Percentiles rank a stretch among this genome's conserved stretches.
phyloP scores from a whole-genome alignment of 495 filamentous ascomycete species.

The Geopyxis carbonaria region DNA sequence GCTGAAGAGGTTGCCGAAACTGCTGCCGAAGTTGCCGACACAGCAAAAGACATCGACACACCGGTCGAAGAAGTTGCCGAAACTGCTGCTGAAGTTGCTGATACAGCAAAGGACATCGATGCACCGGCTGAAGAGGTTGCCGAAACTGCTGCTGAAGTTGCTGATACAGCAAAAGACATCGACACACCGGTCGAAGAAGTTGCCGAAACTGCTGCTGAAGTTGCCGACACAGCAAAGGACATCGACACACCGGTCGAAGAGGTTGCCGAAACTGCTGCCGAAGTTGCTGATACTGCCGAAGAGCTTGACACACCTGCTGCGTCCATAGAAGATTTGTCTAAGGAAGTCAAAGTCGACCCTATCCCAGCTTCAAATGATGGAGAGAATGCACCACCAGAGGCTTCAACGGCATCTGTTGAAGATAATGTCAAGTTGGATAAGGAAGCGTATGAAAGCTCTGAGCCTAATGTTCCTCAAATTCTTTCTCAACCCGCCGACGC shows the following conservation, averaged over 20 bases:
- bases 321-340: no score
- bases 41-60: background rate
- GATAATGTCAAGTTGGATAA: slow-evolving; percentile 55
- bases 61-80: background rate
- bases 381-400: slow-evolving; percentile 36
- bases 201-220: slow-evolving; percentile 7
- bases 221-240: slow-evolving; percentile 4
- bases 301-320: slow-evolving; percentile 1
- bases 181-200: slow-evolving; percentile 1
- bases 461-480: slow-evolving; percentile 27
- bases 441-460: slow-evolving; percentile 63
- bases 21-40: background rate
- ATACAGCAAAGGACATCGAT: background rate
- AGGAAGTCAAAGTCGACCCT: slow-evolving; percentile 35
- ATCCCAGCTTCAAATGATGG: slow-evolving; percentile 52
- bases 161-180: slow-evolving; percentile 1
- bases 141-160: slow-evolving; percentile 7
- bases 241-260: slow-evolving; percentile 3
- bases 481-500: no score
- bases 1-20: background rate
- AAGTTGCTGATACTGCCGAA: slow-evolving; percentile 6
- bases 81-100: slow-evolving; percentile 1
- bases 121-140: slow-evolving; percentile 1
- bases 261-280: slow-evolving; percentile 5
- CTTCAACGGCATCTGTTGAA: slow-evolving; percentile 37